Conservation (phyloP, 371 early-diverging fungal species). For the Vairimorpha necatrix region DNA sequence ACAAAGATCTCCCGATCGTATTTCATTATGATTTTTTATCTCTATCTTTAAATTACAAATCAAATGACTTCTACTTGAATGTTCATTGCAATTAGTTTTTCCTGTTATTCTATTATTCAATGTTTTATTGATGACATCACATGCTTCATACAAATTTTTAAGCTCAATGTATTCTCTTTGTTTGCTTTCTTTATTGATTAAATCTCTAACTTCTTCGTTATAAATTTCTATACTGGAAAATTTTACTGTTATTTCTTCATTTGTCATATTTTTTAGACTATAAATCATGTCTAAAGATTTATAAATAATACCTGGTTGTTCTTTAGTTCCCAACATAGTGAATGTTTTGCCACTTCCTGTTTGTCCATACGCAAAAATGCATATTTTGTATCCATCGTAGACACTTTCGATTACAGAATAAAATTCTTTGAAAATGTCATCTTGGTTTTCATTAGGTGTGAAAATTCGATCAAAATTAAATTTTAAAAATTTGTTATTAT, state of each 20-base stretch:
- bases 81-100: constrained; percentile 80
- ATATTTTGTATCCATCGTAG: constrained; percentile 88
- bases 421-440: constrained; percentile 81
- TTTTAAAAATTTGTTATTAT: constrained; percentile 66
- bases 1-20: constrained; percentile 71
- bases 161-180: constrained; percentile 77
- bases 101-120: constrained; percentile 78
- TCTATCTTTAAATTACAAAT: constrained; percentile 70
- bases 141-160: constrained; percentile 3
- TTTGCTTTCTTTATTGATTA: constrained; percentile 68
- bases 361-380: constrained; percentile 98
- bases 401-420: constrained; percentile 85
- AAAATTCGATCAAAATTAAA: constrained; percentile 85
- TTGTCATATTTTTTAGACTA: constrained; percentile 72
- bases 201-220: constrained; percentile 82
- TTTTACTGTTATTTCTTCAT: constrained; percentile 78
- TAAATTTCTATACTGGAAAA: constrained; percentile 86
- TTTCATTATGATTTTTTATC: constrained; percentile 72
- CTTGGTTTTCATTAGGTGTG: constrained; percentile 69
- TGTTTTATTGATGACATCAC: constrained; percentile 41
- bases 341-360: constrained; percentile 92
- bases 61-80: constrained; percentile 82
- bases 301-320: constrained; percentile 67
- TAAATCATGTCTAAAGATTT: constrained; percentile 81
- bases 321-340: constrained; percentile 70